phyloP scores from a whole-genome alignment of 2,329 filamentous ascomycete genomes.

The Purpureocillium takamizusanense region DNA sequence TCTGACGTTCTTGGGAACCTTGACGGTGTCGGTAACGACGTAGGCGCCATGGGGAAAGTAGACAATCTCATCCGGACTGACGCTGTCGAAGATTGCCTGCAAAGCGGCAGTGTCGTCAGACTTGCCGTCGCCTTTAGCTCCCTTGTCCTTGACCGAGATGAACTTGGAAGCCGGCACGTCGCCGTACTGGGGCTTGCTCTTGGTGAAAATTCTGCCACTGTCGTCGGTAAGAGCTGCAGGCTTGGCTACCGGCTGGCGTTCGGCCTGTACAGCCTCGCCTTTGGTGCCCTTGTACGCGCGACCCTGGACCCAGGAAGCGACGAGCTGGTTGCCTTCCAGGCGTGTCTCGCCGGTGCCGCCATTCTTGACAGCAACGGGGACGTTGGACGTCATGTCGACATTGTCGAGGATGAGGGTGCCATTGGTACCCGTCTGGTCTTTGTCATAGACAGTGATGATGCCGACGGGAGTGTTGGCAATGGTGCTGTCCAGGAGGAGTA shows the following conservation, averaged over 20 bases:
- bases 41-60: conserved; percentile 73
- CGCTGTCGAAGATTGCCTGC: conserved; percentile 65
- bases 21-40: conserved; percentile 59
- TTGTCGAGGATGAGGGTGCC: conserved; percentile 83
- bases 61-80: conserved; percentile 54
- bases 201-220: conserved; percentile 65
- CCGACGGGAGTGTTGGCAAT: conserved; percentile 69
- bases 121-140: conserved; percentile 78
- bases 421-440: conserved; percentile 56
- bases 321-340: conserved; percentile 58
- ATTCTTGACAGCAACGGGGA: conserved; percentile 57
- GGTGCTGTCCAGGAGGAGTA: conserved; percentile 73
- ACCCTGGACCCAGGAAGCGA: conserved; percentile 73
- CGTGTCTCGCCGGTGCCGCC: conserved; percentile 47
- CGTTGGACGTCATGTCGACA: conserved; percentile 66
- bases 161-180: conserved; percentile 58
- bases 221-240: conserved; percentile 55
- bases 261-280: conserved; percentile 49
- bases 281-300: conserved; percentile 52
- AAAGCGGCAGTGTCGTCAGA: conserved; percentile 84
- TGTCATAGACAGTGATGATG: conserved; percentile 47
- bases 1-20: conserved; percentile 69
- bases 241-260: conserved; percentile 47
- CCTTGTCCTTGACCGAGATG: conserved; percentile 70
- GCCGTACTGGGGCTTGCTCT: conserved; percentile 84